A percentile compares a stretch with the other conserved stretches of the same genome.
These are phyloP conservation scores for Yamadazyma nakazawae DNA, from an alignment of 805 yeast genomes.

Conservation along the genomic window DNA sequence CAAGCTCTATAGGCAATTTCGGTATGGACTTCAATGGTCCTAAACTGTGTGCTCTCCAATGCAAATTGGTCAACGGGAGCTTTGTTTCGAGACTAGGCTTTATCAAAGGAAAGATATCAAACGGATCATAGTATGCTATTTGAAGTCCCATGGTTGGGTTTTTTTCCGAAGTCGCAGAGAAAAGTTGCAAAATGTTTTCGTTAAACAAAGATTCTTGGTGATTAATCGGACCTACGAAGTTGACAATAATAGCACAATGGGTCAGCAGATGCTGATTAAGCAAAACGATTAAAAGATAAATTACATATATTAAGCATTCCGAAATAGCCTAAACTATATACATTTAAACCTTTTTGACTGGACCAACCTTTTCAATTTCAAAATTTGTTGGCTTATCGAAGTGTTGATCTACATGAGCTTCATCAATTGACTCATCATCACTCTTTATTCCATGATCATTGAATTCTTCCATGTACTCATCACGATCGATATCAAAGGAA, in stretches of 20 bases:
- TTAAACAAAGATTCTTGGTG: not conserved
- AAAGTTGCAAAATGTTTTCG: not conserved
- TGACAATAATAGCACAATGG: not conserved
- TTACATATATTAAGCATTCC: no score
- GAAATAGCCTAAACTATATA: not conserved
- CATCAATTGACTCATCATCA: slow-evolving; percentile 9
- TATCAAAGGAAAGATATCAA: slow-evolving; percentile 49
- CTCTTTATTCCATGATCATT: slow-evolving; percentile 9
- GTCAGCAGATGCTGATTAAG: no score
- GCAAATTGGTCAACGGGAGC: slow-evolving; percentile 61
- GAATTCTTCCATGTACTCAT: slow-evolving; percentile 11
- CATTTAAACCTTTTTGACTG: not conserved
- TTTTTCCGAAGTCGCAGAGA: not conserved
- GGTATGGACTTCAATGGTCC: slow-evolving; percentile 65
- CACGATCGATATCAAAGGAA: slow-evolving; percentile 19
- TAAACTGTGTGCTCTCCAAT: slow-evolving; percentile 55
- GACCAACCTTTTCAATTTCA: slow-evolving; percentile 1
- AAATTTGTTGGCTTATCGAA: not conserved
- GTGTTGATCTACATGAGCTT: not conserved
- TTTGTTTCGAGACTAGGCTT: slow-evolving; percentile 40
- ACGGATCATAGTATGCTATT: slow-evolving; percentile 64
- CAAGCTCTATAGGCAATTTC: slow-evolving; percentile 48
- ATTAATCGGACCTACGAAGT: not conserved
- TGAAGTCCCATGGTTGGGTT: slow-evolving; percentile 1
- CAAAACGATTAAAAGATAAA: no score